Base-by-base conservation (phyloP, 2,329 filamentous ascomycete genomes). In the Pseudogymnoascus sp. region DNA sequence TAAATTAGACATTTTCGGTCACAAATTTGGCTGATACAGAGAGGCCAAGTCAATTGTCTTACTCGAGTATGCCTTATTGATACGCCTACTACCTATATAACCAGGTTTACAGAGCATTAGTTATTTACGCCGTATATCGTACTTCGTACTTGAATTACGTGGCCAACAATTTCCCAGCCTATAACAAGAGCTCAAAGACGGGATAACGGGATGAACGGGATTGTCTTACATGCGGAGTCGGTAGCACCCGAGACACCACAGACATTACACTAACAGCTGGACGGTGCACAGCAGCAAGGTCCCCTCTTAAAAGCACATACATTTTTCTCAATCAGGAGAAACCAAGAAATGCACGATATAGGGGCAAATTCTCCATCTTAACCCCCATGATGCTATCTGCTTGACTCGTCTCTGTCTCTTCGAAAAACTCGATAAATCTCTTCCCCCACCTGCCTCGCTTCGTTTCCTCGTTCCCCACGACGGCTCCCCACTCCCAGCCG, bases 241-340 rank as follows among this genome's bases (percentile, higher is more conserved):
- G 48, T 18, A 55, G 48, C 48, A 33, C 29, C 48, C 48, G 48
- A 33, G 48, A 55, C 48, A 55, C n/a, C 48, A 55, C 48, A 33
- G 48, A 55, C 27, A 18, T 13, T 55, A n/a, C 48, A 55, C 48
- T 55, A 55, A 55, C 27, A 18, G 4, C 18, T 25, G 18, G 39
- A 42, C 39, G 21, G 40, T 45, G 21, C 48, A 18, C 48, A 29
- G n/a, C 27, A 33, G 7, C n/a, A 55, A 33, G 27, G 13, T 52
- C 13, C 4, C 3, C 1, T 8, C n/a, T 25, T 3, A 2, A 48
- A 48, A n/a, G 42, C 42, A 48, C 42, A 9, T 31, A 52, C 27
- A 10, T 31, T 15, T 12, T 18, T 42, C n/a, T 31, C 29, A 52
- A 52, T 31, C 45, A 27, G 45, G 27, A 15, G 7, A 52, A 31